Conservation (phyloP, 2,329 filamentous ascomycete species). For the Paramyrothecium sp. region DNA sequence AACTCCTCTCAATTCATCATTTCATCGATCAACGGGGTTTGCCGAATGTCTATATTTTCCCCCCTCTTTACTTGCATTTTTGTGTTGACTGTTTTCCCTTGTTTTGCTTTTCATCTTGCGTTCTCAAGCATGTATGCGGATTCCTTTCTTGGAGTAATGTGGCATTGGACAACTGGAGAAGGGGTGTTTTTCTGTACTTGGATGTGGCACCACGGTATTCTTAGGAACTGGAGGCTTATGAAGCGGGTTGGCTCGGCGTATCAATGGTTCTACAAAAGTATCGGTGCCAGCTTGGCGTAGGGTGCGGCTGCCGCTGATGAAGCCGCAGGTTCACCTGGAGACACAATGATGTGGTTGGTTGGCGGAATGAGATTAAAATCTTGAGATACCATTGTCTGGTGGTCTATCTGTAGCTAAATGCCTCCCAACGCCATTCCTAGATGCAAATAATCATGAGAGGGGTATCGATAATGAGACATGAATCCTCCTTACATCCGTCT, state of each 20-base stretch:
- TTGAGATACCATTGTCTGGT: background rate
- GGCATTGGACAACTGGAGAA: background rate
- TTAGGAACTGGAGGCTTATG: background rate
- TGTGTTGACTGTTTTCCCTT: background rate
- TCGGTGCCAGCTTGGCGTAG: background rate
- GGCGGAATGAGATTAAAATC: background rate
- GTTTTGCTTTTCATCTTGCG: background rate
- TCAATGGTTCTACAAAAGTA: background rate
- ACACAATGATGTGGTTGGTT: background rate
- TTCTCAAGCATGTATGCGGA: too few species aligned
- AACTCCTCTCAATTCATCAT: conserved; percentile 5
- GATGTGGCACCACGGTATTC: background rate
- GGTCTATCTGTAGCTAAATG: background rate
- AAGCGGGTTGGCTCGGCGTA: background rate
- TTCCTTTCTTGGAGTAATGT: background rate
- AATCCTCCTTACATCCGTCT: conserved; percentile 5
- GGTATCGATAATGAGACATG: background rate
- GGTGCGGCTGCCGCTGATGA: background rate
- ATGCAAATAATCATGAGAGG: background rate
- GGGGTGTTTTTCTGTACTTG: background rate
- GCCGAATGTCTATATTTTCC: background rate
- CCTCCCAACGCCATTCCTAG: background rate
- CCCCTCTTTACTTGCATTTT: conserved; percentile 9
- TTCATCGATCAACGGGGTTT: conserved; percentile 4
- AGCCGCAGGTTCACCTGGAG: background rate